phyloP scores from a whole-genome alignment of 2,329 filamentous ascomycete species.

The Pseudogymnoascus verrucosus region DNA sequence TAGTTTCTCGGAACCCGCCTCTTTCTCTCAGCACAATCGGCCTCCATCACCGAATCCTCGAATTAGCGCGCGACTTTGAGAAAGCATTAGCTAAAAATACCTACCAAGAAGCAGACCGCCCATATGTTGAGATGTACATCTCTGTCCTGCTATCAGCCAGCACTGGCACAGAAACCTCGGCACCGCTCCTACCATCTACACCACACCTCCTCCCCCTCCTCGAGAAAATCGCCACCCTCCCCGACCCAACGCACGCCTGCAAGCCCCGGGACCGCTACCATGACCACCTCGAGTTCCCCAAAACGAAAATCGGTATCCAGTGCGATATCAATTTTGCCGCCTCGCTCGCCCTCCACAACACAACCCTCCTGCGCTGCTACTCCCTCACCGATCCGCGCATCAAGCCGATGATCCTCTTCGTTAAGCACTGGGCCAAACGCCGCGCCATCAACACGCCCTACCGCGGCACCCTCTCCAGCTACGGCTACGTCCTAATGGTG shows the following conservation, averaged over 20 bases:
- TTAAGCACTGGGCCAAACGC: conserved; percentile 85
- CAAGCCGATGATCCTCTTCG: conserved; percentile 68
- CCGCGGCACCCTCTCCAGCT: conserved; percentile 77
- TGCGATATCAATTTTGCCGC: conserved; percentile 92
- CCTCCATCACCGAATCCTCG: conserved; percentile 42
- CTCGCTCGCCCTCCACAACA: conserved; percentile 76
- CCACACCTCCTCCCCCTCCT: conserved; percentile 25
- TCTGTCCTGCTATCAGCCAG: conserved; percentile 35
- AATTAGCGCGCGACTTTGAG: conserved; percentile 49
- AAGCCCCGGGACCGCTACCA: conserved; percentile 46
- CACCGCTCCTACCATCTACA: neutral
- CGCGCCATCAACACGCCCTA: conserved; percentile 83
- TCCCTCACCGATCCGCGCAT: conserved; percentile 71
- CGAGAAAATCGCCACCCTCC: conserved; percentile 33
- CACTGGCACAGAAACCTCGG: conserved; percentile 1
- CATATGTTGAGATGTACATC: conserved; percentile 42
- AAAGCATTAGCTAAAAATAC: conserved; percentile 41
- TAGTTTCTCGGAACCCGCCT: conserved; percentile 31
- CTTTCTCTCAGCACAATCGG: conserved; percentile 4
- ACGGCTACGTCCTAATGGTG: conserved; percentile 88
- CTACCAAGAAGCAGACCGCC: conserved; percentile 34
- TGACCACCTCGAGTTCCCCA: conserved; percentile 68
- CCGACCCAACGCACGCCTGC: conserved; percentile 35
- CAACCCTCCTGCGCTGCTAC: conserved; percentile 74
- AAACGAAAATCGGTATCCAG: conserved; percentile 69